Base-by-base conservation (phyloP, 1,139 yeast genomes). In the Eremothecium gossypii region DNA sequence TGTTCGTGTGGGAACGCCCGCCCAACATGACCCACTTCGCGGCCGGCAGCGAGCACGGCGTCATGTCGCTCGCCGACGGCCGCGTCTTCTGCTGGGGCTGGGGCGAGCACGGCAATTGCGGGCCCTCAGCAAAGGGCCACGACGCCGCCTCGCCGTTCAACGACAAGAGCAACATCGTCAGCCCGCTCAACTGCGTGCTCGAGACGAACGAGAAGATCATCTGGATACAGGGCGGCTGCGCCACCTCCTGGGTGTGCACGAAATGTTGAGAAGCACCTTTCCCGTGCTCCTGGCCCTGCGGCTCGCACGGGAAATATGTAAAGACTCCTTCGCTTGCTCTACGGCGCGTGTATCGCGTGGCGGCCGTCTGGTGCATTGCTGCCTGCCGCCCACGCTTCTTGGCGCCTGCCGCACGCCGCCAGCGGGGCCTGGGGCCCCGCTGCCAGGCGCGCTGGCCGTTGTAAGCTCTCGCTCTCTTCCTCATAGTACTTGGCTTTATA, bases 41-140 rank as follows among this genome's bases (percentile, higher is more conserved):
- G 0, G 70, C 76, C 2, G 98, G 98, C 1, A 85, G 95, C 55
- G 98, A 91, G 56, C 98, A 91, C 60, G 94, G 93, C 0, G 55
- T 85, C 17, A 59, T 76, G 2, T 49, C 70, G 1, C 39, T 50
- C 0, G 47, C 55, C 1, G 58, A 65, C 4, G 46, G 47, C 37
- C 46, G 50, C 5, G 78, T 84, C 0, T 67, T 57, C 43, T 74
- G 89, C 2, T 91, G 97, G 97, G 98, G 98, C 0, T 91, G 98
- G 98, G 96, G 96, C 23, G 98, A 91, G 58, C 98, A 91, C 58
- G 97, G 98, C 0, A 91, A 91, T 57, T 89, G 97, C 63, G 97
- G 97, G 7, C 29, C 41, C 10, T 29, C 35, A 8, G n/a, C 27
- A 9, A 34, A 34, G 29, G 11, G 7, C n/a, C 37, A 23, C 11